Conservation (phyloP, 2,329 filamentous ascomycete species). For the Huntiella omanensis region DNA sequence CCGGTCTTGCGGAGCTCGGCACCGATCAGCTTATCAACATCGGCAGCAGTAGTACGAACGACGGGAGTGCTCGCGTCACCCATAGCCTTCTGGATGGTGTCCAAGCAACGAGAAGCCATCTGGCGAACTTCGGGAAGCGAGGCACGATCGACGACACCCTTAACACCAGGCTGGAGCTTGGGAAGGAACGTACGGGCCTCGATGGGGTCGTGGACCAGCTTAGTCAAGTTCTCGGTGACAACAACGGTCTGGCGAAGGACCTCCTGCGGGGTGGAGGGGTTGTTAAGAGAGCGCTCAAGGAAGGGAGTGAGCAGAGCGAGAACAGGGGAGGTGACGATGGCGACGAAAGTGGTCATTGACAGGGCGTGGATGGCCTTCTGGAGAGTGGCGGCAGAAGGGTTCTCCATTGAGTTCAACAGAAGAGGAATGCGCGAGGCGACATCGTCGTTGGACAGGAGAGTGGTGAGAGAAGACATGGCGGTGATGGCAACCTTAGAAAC, state of each 20-base stretch:
- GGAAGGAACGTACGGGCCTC: constrained; percentile 91
- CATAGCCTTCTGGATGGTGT: constrained; percentile 90
- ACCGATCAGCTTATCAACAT: constrained; percentile 58
- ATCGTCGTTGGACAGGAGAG: constrained; percentile 88
- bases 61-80: constrained; percentile 46
- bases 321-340: constrained; percentile 85
- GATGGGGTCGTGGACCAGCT: constrained; percentile 85
- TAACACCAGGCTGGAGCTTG: constrained; percentile 84
- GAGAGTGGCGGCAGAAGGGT: constrained; percentile 70
- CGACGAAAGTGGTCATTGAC: constrained; percentile 96
- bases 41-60: constrained; percentile 48
- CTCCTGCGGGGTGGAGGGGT: constrained; percentile 76
- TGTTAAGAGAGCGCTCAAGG: constrained; percentile 84
- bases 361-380: constrained; percentile 95
- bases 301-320: constrained; percentile 87
- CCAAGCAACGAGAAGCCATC: constrained; percentile 61
- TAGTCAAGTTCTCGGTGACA: constrained; percentile 94
- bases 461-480: constrained; percentile 81
- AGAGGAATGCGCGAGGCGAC: constrained; percentile 82
- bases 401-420: constrained; percentile 84
- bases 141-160: constrained; percentile 69
- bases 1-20: constrained; percentile 54
- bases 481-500: constrained; percentile 75
- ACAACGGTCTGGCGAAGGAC: constrained; percentile 90
- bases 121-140: constrained; percentile 90